These are phyloP conservation scores for Mangifera indica DNA, from an alignment of 345 rosid species.

Conservation along the genomic window DNA sequence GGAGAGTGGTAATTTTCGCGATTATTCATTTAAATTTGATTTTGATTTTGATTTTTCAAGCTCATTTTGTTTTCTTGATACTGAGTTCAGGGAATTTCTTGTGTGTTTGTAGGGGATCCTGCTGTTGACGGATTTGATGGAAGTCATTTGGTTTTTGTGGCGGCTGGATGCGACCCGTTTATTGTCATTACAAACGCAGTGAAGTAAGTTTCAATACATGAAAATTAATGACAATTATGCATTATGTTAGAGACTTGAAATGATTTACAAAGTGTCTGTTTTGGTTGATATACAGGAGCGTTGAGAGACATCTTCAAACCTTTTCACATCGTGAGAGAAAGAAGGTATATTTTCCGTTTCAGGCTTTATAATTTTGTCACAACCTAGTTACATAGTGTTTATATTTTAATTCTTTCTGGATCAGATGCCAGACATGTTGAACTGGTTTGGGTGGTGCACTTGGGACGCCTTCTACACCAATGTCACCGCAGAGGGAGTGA, in stretches of 20 bases:
- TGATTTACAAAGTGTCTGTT: constrained; percentile 3
- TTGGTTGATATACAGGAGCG: constrained; percentile 36
- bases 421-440: constrained; percentile 66
- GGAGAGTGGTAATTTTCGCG: constrained; percentile 50
- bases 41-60: constrained; percentile 2
- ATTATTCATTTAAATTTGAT: background rate
- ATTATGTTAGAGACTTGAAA: background rate
- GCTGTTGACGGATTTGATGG: constrained; percentile 55
- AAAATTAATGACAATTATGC: background rate
- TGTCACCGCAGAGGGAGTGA: constrained; percentile 54
- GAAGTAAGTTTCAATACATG: constrained; percentile 34
- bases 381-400: background rate
- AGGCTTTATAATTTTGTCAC: background rate
- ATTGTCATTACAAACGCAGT: constrained; percentile 60
- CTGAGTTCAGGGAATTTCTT: constrained; percentile 9
- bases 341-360: constrained; percentile 31
- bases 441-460: constrained; percentile 82
- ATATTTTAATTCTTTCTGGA: constrained; percentile 8
- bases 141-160: constrained; percentile 53
- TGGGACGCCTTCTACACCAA: constrained; percentile 78
- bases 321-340: constrained; percentile 62
- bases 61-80: background rate
- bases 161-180: constrained; percentile 62
- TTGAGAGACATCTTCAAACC: constrained; percentile 55
- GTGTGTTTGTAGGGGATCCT: constrained; percentile 50